phyloP scores from a whole-genome alignment of 208 protist genomes.

The Leishmania tarentolae region DNA sequence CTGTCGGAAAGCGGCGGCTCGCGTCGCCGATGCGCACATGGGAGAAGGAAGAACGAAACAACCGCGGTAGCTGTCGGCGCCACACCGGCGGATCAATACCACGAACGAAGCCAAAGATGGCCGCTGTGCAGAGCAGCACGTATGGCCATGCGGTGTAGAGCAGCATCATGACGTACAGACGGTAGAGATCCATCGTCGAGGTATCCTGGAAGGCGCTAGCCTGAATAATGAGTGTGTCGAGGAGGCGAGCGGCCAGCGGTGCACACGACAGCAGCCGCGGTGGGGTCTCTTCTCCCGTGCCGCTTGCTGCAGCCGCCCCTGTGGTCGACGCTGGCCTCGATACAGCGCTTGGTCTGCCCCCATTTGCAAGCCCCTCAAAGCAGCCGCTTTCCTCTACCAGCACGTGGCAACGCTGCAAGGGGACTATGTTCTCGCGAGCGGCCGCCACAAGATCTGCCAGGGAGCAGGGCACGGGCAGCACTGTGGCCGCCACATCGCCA shows the following conservation, averaged over 20 bases:
- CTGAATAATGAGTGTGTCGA: slow-evolving; percentile 78
- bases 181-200: slow-evolving; percentile 71
- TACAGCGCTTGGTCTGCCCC: neutral
- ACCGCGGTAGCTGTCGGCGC: slow-evolving; percentile 64
- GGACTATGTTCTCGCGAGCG: slow-evolving; percentile 35
- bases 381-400: slow-evolving; percentile 42
- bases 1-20: slow-evolving; percentile 49
- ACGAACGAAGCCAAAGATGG: slow-evolving; percentile 74
- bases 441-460: slow-evolving; percentile 31
- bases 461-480: slow-evolving; percentile 10
- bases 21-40: slow-evolving; percentile 57
- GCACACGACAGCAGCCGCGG: slow-evolving; percentile 4
- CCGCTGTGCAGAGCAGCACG: slow-evolving; percentile 62
- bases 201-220: slow-evolving; percentile 69
- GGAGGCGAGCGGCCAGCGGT: slow-evolving; percentile 25
- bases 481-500: neutral
- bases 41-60: slow-evolving; percentile 84
- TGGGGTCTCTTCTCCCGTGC: neutral
- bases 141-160: slow-evolving; percentile 83
- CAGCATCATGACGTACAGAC: slow-evolving; percentile 78
- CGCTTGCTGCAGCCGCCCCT: neutral
- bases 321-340: neutral
- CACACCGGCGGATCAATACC: slow-evolving; percentile 66
- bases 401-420: slow-evolving; percentile 32
- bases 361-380: slow-evolving; percentile 23